Evolutionary conservation across 345 rosid genomes (phyloP).

Genomic region (Citropsis articulata): DNA sequence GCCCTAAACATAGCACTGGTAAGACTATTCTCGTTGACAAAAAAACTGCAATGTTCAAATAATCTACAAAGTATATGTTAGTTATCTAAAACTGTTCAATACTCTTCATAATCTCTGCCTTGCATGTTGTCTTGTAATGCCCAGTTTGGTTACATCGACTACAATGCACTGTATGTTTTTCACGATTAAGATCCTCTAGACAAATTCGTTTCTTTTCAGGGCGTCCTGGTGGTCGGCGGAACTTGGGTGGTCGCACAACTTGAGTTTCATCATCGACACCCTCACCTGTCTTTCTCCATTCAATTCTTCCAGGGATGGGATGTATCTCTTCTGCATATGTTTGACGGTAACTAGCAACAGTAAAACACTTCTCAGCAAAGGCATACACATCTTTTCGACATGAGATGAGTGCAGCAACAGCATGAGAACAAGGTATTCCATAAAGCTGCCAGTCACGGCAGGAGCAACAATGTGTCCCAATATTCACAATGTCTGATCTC

Average conservation of each 20-base stretch:
- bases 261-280: constrained; percentile 26
- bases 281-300: constrained; percentile 36
- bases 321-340: constrained; percentile 40
- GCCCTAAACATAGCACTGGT: constrained; percentile 6
- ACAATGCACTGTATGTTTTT: constrained; percentile 55
- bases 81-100: constrained; percentile 38
- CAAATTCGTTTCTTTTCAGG: constrained; percentile 58
- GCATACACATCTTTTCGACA: constrained; percentile 41
- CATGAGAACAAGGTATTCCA: constrained; percentile 65
- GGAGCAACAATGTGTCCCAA: constrained; percentile 42
- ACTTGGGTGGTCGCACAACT: constrained; percentile 46
- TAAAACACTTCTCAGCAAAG: constrained; percentile 46
- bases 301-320: constrained; percentile 36
- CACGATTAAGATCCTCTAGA: constrained; percentile 39
- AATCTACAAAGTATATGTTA: constrained; percentile 7
- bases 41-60: neutral
- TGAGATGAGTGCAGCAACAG: constrained; percentile 48
- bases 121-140: constrained; percentile 62
- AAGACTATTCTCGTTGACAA: neutral
- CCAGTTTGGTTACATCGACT: constrained; percentile 54
- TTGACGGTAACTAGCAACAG: constrained; percentile 42
- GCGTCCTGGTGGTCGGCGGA: constrained; percentile 51
- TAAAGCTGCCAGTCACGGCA: constrained; percentile 57
- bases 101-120: constrained; percentile 30
- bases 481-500: constrained; percentile 51